Evolutionary conservation across 2,329 filamentous ascomycete genomes (phyloP).

Genomic region (Bimuria novae-zelandiae): DNA sequence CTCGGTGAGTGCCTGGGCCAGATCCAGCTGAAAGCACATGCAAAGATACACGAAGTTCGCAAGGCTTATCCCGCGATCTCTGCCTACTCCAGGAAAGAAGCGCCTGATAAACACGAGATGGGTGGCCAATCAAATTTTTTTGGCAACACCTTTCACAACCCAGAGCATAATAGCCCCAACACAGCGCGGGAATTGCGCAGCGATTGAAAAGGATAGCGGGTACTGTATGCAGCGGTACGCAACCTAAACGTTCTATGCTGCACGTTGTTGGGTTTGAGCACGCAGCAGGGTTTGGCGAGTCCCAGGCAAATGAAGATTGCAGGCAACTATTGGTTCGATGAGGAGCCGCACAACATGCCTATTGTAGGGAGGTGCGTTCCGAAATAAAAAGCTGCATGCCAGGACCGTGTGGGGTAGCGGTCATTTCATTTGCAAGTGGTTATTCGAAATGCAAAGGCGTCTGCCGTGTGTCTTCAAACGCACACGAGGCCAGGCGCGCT

Average conservation of each 20-base stretch:
- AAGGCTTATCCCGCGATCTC: constrained; percentile 16
- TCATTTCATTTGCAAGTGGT: constrained; percentile 29
- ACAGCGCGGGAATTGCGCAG: constrained; percentile 23
- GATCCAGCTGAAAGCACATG: background rate
- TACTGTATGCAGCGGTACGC: constrained; percentile 16
- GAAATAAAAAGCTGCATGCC: constrained; percentile 26
- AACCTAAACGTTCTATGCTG: constrained; percentile 39
- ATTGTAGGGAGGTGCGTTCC: constrained; percentile 29
- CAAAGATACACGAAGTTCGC: constrained; percentile 8
- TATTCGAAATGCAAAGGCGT: constrained; percentile 26
- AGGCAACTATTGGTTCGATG: constrained; percentile 26
- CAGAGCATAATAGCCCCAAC: constrained; percentile 15
- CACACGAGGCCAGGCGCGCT: background rate
- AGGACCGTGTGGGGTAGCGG: constrained; percentile 33
- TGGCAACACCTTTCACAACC: constrained; percentile 2
- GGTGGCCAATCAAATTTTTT: constrained; percentile 20
- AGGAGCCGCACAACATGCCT: constrained; percentile 26
- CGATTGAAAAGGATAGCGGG: constrained; percentile 29
- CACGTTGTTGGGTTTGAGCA: constrained; percentile 30
- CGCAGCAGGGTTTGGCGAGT: constrained; percentile 40
- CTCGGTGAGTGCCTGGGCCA: background rate
- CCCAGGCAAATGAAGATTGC: constrained; percentile 20
- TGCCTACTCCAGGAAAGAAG: background rate
- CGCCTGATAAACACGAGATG: constrained; percentile 11
- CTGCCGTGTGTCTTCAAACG: constrained; percentile 14